A percentile compares a stretch with the other conserved stretches of the same genome.
phyloP scores from a whole-genome alignment of 495 filamentous ascomycete genomes.

The Penicillium paradoxum region DNA sequence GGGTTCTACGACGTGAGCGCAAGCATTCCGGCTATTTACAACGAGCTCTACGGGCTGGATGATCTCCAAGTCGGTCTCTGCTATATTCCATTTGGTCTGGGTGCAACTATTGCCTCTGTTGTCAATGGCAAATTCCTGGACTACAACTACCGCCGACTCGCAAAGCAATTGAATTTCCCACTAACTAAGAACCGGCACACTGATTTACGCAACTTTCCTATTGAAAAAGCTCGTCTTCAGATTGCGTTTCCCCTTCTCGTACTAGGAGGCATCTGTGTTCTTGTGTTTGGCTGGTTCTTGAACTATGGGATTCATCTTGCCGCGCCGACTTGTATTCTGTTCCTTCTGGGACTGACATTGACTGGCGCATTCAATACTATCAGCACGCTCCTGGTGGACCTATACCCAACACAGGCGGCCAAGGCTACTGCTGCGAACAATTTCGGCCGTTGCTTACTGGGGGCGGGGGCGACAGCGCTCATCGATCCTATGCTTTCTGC shows the following conservation, averaged over 20 bases:
- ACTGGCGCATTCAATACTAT: conserved; percentile 55
- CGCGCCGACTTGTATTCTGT: conserved; percentile 50
- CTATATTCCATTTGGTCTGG: conserved; percentile 43
- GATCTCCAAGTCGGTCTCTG: conserved; percentile 48
- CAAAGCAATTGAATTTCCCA: conserved; percentile 36
- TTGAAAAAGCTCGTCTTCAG: conserved; percentile 59
- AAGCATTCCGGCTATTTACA: conserved; percentile 41
- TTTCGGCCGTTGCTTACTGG: conserved; percentile 60
- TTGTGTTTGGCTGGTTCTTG: conserved; percentile 38
- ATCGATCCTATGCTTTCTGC: conserved; percentile 61
- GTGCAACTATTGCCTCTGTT: conserved; percentile 76
- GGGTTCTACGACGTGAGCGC: conserved; percentile 36
- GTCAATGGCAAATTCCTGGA: conserved; percentile 77
- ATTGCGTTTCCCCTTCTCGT: conserved; percentile 41
- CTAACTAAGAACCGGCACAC: conserved; percentile 48
- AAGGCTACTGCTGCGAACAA: conserved; percentile 70
- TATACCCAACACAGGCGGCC: conserved; percentile 55
- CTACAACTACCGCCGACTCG: conserved; percentile 41
- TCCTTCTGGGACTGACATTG: conserved; percentile 52
- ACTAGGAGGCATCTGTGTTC: conserved; percentile 31
- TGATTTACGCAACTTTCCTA: conserved; percentile 54
- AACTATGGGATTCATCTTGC: conserved; percentile 36
- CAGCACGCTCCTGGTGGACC: conserved; percentile 59
- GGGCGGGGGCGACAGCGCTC: conserved; percentile 60
- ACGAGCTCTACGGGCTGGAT: conserved; percentile 39